Base-by-base conservation (phyloP, 108 stramenopile species). In the Tribonema minus region DNA sequence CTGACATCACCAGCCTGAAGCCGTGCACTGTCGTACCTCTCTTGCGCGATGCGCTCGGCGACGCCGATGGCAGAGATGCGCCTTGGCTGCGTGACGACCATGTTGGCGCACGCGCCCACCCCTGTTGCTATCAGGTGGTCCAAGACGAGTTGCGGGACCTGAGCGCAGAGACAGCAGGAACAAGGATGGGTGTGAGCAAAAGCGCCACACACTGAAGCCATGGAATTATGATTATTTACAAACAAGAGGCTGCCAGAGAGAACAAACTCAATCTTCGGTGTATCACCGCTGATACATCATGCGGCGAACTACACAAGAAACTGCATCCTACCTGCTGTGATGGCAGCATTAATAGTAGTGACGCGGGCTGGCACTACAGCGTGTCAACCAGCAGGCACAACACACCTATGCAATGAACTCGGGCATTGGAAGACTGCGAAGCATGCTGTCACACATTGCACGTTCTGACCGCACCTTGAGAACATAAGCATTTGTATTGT, bases 41-140 rank as follows among this genome's bases (percentile, higher is more conserved):
- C 93, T 27, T 82, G 75, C 15, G 86, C 86, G 35, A 88, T 85
- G 30, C 88, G 83, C 58, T 67, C 46, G 0, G 87, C 88, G 3
- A 88, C 87, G 35, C 77, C 73, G 0, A 89, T 92, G 54, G 94
- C 95, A n/a, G 93, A 91, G 28, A 96, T 90, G 41, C 91, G 86
- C 41, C 95, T 83, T 27, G 95, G 95, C 87, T 96, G 93, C 3
- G 95, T 93, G 1, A 93, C 92, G 61, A 94, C 67, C 54, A 88
- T 85, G 62, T 71, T 88, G 54, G 63, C 78, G 46, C 72, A 38
- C 15, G 76, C 78, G 1, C 81, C 87, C 7, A 67, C n/a, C 27
- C 64, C 68, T 38, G 26, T 28, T 30, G 84, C 71, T 37, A 75
- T 65, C 65, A 73, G 58, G 30, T 71, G 71, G 29, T 94, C 91